Percentiles rank a stretch among this genome's conserved stretches.
These are phyloP conservation scores for Metroxylon sagu DNA, from an alignment of 176 grass and related monocot genomes.

Conservation along the genomic window DNA sequence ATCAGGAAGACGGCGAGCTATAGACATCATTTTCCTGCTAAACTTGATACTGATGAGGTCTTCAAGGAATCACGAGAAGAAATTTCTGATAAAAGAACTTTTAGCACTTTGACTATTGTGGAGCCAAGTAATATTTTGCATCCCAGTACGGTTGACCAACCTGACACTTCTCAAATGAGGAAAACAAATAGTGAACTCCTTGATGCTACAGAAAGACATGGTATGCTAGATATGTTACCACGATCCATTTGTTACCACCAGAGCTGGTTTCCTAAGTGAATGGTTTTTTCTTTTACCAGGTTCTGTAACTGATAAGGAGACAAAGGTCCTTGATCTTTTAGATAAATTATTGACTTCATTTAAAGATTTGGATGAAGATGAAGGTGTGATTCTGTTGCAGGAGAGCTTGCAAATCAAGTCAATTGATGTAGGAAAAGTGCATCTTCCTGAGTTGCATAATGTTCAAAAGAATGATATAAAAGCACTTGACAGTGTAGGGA, in stretches of 20 bases:
- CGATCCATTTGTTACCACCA: constrained; percentile 4
- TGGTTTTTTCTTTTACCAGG: constrained; percentile 22
- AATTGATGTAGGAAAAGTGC: constrained; percentile 26
- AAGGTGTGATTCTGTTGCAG: constrained; percentile 29
- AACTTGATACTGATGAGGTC: background rate
- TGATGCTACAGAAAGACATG: constrained; percentile 30
- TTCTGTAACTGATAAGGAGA: constrained; percentile 20
- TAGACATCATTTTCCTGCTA: background rate
- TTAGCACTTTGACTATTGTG: background rate
- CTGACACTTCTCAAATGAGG: constrained; percentile 17
- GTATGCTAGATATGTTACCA: constrained; percentile 21
- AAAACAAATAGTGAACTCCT: constrained; percentile 11
- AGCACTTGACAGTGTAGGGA: background rate
- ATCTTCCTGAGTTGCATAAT: constrained; percentile 19
- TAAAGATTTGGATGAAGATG: constrained; percentile 28
- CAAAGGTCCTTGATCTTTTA: constrained; percentile 5
- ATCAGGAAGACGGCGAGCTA: constrained; percentile 11
- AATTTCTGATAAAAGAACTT: constrained; percentile 1
- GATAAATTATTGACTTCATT: constrained; percentile 31
- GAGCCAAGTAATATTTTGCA: constrained; percentile 1
- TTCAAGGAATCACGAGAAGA: constrained; percentile 5
- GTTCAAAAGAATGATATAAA: constrained; percentile 8
- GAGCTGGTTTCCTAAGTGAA: constrained; percentile 9
- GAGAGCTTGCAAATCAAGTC: constrained; percentile 34
- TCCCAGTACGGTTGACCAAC: constrained; percentile 19